Evolutionary conservation across 495 filamentous ascomycete genomes (phyloP), one percentile per base, ranked within the genome.

Genomic region (Xylaria venustula): DNA sequence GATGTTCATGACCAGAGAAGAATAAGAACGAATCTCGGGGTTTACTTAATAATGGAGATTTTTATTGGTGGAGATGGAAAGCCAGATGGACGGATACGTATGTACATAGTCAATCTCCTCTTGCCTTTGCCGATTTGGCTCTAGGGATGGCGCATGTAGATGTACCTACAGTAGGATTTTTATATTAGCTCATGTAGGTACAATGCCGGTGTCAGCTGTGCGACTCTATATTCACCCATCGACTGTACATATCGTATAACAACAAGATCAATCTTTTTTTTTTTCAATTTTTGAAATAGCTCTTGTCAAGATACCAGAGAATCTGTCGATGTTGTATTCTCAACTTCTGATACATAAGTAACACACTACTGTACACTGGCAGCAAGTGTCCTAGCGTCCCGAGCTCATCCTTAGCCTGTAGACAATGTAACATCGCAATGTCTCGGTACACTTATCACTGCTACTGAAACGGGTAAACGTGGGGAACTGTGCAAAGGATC

Each of bases 31-130:
- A 54, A 54, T 20, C 6, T 32, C 11, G 26, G 25, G n/a, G 19
- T n/a, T 32, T 20, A 12, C 40, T 42, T 45, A 32, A 44, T 44
- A 44, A 41, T 32, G 36, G 37, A 9, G 34, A 7, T 4, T 20
- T 20, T 3, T 3, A 15, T 23, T 23, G 12, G 36, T 25, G 41
- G 52, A 25, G 52, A 44, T 25, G 40, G 51, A 8, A 30, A 7
- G 26, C 53, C 26, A 55, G 53, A 55, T 45, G 53, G 53, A 6
- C 40, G 53, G 52, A 55, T 45, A 55, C 53, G n/a, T n/a, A n/a
- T n/a, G n/a, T n/a, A n/a, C n/a, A n/a, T n/a, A n/a, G n/a, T 11
- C 41, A 54, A 54, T 54, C 51, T 54, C 36, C 7, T 19, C 26
- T 22, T 55, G 23, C 53, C 8, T n/a, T 30, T 54, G 23, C 37